Base-by-base conservation (phyloP, 331 rosid species). In the Dryas integrifolia region DNA sequence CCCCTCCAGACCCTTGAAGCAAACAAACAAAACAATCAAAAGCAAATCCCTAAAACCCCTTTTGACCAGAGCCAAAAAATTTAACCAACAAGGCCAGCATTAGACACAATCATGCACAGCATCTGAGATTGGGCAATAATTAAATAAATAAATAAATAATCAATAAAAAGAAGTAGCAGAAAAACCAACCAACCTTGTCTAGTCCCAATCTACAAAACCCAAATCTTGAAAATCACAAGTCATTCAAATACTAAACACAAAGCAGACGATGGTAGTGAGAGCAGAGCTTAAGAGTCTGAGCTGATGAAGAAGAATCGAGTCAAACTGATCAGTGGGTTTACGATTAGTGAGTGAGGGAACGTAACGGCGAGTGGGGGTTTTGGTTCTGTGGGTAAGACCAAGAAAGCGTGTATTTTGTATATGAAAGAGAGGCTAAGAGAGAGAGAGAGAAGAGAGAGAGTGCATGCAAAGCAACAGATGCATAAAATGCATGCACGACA, bases 401-500 rank as follows among this genome's bases (percentile, higher is more conserved):
- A 78, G 79, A 72, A 59, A 46, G 30, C 68, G 84, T 72, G 74
- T 71, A 58, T 46, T 58, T 56, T 30, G 41, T 57, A 67, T 64
- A 21, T 14, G 67, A 68, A 72, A 70, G 77, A 76, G 69, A 76
- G 72, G 39, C 68, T 18, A 63, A 56, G 77, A 46, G 57, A 14
- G 58, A 40, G 46, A 3, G 13, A 9, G 59, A 15, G 47, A 21
- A 30, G 83, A 77, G 82, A 80, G 88, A 75, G 87, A 76, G 87
- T 92, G 97, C 98, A 93, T 93, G 98, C 98, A 93, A 90, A 85
- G 89, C 86, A 92, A 89, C 84, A 86, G 90, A 81, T 67, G 89
- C 95, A 89, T 86, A 89, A 91, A 86, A 88, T 91, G 97, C 98
- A 94, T 94, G 98, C 98, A 94, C 91, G 96, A 94, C 96, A 91